These are phyloP conservation scores for Physaria fendleri DNA, from an alignment of 345 rosid species.

Conservation along the genomic window DNA sequence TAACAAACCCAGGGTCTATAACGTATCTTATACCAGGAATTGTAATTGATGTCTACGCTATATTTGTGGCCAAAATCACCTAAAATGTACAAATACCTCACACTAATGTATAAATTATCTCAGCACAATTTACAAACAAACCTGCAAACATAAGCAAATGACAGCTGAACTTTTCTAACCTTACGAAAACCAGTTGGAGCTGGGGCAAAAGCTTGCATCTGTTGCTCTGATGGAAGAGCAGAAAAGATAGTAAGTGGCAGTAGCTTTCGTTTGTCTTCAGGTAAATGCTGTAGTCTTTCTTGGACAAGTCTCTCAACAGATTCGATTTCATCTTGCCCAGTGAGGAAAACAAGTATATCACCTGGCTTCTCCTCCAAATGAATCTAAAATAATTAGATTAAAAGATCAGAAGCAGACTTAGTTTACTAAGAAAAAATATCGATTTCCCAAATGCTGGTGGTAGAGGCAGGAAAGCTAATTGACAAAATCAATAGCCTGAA, in stretches of 20 bases:
- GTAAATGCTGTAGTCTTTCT: constrained; percentile 55
- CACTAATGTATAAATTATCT: constrained; percentile 5
- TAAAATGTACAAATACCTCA: constrained; percentile 17
- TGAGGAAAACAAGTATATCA: constrained; percentile 87
- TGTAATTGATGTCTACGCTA: constrained; percentile 94
- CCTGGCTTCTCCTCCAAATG: constrained; percentile 78
- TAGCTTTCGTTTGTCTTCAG: constrained; percentile 54
- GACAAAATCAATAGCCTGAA: constrained; percentile 55
- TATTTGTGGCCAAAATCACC: constrained; percentile 89
- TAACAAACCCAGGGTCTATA: constrained; percentile 87
- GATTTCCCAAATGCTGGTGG: background rate
- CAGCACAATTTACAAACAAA: background rate
- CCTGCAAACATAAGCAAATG: background rate
- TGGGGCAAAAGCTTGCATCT: constrained; percentile 66
- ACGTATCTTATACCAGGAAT: constrained; percentile 94
- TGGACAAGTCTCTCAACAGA: constrained; percentile 64
- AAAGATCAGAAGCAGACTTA: background rate
- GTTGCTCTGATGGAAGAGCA: constrained; percentile 90
- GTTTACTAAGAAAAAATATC: background rate
- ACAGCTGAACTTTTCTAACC: constrained; percentile 36
- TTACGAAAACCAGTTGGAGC: constrained; percentile 69
- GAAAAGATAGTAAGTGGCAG: constrained; percentile 62
- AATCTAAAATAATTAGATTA: constrained; percentile 38
- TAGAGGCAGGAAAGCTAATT: background rate
- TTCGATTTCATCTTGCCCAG: constrained; percentile 98